Percentiles rank a stretch among this genome's conserved stretches.
Conservation (phyloP, 2,329 filamentous ascomycete genomes). For the Diaporthe batatas region DNA sequence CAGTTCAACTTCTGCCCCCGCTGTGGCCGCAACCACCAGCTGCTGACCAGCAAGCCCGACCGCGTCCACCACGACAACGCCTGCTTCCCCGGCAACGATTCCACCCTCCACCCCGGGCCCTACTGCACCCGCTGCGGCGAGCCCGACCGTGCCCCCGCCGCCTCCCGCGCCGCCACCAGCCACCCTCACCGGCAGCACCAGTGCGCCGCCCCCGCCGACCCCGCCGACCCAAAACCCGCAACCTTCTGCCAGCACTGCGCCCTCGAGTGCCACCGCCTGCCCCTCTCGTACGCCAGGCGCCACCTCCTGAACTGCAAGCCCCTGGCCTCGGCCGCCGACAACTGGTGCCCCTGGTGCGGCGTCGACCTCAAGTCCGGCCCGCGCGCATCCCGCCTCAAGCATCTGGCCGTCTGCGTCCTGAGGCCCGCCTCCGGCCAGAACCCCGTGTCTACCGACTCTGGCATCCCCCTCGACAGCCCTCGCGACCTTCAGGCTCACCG, state of each 20-base stretch:
- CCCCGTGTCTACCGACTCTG: slow-evolving; percentile 32
- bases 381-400: background rate
- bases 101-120: background rate
- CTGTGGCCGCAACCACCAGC: slow-evolving; percentile 42
- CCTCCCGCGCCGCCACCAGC: background rate
- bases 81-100: slow-evolving; percentile 36
- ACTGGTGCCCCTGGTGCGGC: slow-evolving; percentile 44
- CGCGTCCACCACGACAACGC: slow-evolving; percentile 42
- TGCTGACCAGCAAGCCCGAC: slow-evolving; percentile 39
- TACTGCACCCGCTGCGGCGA: slow-evolving; percentile 40
- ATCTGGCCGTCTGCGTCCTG: slow-evolving; percentile 34
- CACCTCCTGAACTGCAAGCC: slow-evolving; percentile 41
- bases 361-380: slow-evolving; percentile 27
- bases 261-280: slow-evolving; percentile 31
- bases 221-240: background rate
- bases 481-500: slow-evolving; percentile 3
- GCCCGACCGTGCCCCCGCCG: background rate
- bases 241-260: slow-evolving; percentile 37
- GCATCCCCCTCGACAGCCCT: slow-evolving; percentile 26
- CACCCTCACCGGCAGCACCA: background rate
- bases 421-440: slow-evolving; percentile 31
- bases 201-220: slow-evolving; percentile 1
- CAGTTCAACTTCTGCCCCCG: slow-evolving; percentile 43
- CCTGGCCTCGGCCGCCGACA: background rate
- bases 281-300: slow-evolving; percentile 30